phyloP scores from a whole-genome alignment of 2,329 filamentous ascomycete genomes.

The Lecanicillium sp. region DNA sequence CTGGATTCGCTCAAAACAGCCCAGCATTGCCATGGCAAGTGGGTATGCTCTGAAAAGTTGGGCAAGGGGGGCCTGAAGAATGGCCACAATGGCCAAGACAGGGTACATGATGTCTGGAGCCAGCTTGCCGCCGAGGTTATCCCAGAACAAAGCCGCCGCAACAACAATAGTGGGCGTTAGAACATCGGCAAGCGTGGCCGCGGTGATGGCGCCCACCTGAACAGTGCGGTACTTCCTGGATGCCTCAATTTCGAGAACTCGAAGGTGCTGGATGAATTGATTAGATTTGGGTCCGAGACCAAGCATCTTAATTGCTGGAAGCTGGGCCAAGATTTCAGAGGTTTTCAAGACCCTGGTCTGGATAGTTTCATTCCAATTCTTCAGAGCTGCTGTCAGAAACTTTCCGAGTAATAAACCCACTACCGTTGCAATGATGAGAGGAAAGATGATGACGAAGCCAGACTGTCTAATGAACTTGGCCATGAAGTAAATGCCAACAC shows the following conservation, averaged over 20 bases:
- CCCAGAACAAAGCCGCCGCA: background rate
- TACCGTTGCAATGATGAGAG: background rate
- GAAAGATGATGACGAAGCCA: background rate
- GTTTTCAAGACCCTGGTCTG: background rate
- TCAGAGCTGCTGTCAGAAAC: background rate
- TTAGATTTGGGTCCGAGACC: background rate
- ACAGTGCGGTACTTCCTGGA: background rate
- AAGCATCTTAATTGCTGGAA: constrained; percentile 6
- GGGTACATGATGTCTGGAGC: background rate
- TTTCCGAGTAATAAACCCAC: background rate
- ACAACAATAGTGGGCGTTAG: background rate
- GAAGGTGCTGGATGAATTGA: background rate
- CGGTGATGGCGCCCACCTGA: background rate
- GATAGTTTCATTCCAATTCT: background rate
- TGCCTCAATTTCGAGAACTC: background rate
- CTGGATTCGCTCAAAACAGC: background rate
- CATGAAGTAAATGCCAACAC: background rate
- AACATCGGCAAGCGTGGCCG: background rate
- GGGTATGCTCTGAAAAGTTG: background rate
- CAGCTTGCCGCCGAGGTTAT: background rate
- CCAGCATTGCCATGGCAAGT: background rate
- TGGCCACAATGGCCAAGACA: background rate
- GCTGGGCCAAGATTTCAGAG: background rate
- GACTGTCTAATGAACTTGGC: background rate
- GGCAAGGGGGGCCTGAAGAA: background rate